phyloP scores from a whole-genome alignment of 2,329 filamentous ascomycete genomes.

The Mariannaea elegans region DNA sequence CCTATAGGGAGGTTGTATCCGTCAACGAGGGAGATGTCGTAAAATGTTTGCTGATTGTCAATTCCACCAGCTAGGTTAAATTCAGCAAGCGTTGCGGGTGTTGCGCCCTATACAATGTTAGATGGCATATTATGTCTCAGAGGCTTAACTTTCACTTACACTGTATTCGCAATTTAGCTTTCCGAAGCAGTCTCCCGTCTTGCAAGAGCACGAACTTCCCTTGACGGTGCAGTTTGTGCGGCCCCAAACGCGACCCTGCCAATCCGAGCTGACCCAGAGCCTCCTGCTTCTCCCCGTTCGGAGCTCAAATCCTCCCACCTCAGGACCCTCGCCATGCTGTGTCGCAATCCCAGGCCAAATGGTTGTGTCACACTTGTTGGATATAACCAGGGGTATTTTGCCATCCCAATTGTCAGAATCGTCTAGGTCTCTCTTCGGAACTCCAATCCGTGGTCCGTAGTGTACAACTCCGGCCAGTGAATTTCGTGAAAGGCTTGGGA shows the following conservation, averaged over 20 bases:
- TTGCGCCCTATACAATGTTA: constrained; percentile 63
- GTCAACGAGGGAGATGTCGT: constrained; percentile 86
- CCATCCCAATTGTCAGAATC: constrained; percentile 46
- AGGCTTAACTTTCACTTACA: constrained; percentile 55
- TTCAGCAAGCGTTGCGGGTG: constrained; percentile 81
- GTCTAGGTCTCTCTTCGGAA: constrained; percentile 28
- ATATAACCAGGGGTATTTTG: constrained; percentile 69
- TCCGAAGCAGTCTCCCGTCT: constrained; percentile 80
- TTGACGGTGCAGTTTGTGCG: constrained; percentile 85
- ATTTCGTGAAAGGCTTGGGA: constrained; percentile 26
- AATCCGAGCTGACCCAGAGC: constrained; percentile 74
- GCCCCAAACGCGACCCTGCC: constrained; percentile 85
- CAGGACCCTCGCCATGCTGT: constrained; percentile 74
- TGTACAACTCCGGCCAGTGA: constrained; percentile 42
- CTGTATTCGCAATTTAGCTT: constrained; percentile 74
- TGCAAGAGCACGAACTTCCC: constrained; percentile 71
- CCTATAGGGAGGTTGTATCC: constrained; percentile 83
- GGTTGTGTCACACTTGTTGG: constrained; percentile 75
- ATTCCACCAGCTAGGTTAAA: constrained; percentile 78
- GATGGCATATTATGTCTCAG: background rate
- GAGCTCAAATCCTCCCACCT: constrained; percentile 74
- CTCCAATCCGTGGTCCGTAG: constrained; percentile 37
- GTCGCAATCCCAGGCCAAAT: constrained; percentile 82
- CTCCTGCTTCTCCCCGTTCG: constrained; percentile 63
- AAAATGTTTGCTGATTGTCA: constrained; percentile 72